Evolutionary conservation across 1,284 basidiomycete species (phyloP).

Genomic region (Malassezia dermatis): DNA sequence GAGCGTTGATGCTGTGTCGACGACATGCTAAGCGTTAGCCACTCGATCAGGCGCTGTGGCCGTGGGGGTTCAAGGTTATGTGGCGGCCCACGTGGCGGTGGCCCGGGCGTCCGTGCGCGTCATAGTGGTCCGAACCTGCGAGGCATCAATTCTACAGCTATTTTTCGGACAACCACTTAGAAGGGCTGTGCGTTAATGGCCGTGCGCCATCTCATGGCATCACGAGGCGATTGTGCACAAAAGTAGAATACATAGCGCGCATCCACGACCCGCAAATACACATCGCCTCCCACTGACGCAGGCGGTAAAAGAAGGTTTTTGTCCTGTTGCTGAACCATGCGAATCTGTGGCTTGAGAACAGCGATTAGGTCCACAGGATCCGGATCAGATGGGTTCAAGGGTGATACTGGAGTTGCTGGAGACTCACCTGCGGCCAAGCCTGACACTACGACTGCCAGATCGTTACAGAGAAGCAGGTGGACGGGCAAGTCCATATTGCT

Average conservation of each 20-base stretch:
- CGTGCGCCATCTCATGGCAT: conserved; percentile 27
- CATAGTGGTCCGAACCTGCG: background rate
- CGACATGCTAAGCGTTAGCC: background rate
- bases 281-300: conserved; percentile 21
- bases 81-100: background rate
- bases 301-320: conserved; percentile 12
- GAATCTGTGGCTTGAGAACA: conserved; percentile 6
- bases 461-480: conserved; percentile 67
- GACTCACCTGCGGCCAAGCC: background rate
- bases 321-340: conserved; percentile 4
- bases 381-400: background rate
- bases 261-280: conserved; percentile 31
- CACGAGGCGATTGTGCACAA: conserved; percentile 17
- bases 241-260: conserved; percentile 29
- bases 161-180: background rate
- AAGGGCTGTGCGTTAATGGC: conserved; percentile 27
- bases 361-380: conserved; percentile 13
- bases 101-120: background rate
- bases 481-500: conserved; percentile 24
- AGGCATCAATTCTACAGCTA: background rate
- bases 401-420: background rate
- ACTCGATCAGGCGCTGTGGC: background rate
- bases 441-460: conserved; percentile 83
- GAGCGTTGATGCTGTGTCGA: background rate
- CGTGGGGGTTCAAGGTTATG: background rate